A percentile compares a stretch with the other conserved stretches of the same genome.
phyloP scores from a whole-genome alignment of 179 eudicot species.

The Beta lomatogona region DNA sequence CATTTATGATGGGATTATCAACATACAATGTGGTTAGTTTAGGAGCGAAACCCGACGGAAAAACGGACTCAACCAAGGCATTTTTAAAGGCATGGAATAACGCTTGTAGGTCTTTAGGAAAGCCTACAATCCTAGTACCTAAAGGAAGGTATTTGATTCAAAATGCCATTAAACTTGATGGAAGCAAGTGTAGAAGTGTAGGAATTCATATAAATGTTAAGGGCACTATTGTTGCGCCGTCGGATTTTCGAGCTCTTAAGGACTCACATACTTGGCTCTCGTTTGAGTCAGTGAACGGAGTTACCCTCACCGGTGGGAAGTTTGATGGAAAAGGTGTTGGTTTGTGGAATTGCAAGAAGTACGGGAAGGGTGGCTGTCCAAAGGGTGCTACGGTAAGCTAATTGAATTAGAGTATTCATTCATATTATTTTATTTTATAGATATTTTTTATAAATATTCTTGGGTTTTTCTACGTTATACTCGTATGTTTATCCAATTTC shows the following conservation, averaged over 20 bases:
- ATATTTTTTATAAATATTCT: too few relatives aligned
- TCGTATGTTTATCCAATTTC: too few relatives aligned
- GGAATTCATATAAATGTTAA: constrained; percentile 30
- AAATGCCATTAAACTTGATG: constrained; percentile 26
- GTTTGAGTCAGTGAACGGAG: constrained; percentile 36
- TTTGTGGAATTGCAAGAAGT: constrained; percentile 48
- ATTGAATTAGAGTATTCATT: neutral
- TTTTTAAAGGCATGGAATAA: constrained; percentile 4
- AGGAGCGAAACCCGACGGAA: constrained; percentile 3
- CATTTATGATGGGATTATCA: neutral
- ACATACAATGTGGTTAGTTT: constrained; percentile 6
- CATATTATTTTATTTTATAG: too few relatives aligned
- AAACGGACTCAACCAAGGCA: constrained; percentile 14
- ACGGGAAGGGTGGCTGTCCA: constrained; percentile 34
- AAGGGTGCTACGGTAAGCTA: constrained; percentile 44
- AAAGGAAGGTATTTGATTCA: constrained; percentile 32
- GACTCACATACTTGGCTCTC: constrained; percentile 33
- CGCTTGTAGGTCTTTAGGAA: constrained; percentile 1
- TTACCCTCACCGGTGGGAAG: constrained; percentile 44
- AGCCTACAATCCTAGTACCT: constrained; percentile 39
- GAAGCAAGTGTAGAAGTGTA: constrained; percentile 21
- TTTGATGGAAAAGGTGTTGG: constrained; percentile 47
- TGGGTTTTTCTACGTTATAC: too few relatives aligned
- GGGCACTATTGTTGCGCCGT: constrained; percentile 51
- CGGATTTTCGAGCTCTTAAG: constrained; percentile 22